Conservation (phyloP, 2,329 filamentous ascomycete genomes). For the Fonsecaea multimorphosa region DNA sequence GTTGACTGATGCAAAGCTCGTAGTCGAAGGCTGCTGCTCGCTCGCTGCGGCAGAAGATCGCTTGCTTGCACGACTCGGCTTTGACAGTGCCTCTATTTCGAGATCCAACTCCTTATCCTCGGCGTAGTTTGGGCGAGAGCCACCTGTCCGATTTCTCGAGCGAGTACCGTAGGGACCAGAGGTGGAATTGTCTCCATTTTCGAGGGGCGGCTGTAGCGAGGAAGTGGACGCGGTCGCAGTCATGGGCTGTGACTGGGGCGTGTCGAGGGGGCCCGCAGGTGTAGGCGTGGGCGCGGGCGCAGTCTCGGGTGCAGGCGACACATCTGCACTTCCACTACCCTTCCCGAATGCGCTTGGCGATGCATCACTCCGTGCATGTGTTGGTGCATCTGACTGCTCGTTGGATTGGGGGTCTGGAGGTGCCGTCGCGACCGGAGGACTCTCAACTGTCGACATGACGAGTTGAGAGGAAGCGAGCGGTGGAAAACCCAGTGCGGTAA, state of each 20-base stretch:
- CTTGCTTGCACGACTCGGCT: conserved; percentile 43
- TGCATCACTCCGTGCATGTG: conserved; percentile 26
- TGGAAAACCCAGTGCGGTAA: conserved; percentile 13
- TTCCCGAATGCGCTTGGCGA: conserved; percentile 34
- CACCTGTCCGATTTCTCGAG: conserved; percentile 84
- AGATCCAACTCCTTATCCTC: conserved; percentile 90
- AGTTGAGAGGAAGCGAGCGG: conserved; percentile 25
- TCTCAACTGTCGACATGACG: conserved; percentile 35
- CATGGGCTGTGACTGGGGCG: conserved; percentile 51
- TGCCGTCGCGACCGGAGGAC: conserved; percentile 25
- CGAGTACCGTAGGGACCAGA: conserved; percentile 86
- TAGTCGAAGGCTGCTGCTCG: conserved; percentile 19
- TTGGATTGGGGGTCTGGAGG: conserved; percentile 17
- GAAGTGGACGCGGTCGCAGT: conserved; percentile 51
- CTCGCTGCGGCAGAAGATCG: conserved; percentile 27
- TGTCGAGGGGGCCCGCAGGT: conserved; percentile 44
- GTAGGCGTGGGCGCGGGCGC: conserved; percentile 27
- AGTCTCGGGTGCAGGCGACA: conserved; percentile 34
- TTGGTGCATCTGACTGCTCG: conserved; percentile 21
- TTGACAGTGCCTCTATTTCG: conserved; percentile 71
- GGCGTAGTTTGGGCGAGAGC: conserved; percentile 87
- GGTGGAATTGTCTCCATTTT: conserved; percentile 53
- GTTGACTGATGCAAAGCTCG: conserved; percentile 31
- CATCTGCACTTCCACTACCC: conserved; percentile 33
- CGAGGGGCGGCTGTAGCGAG: conserved; percentile 46